phyloP scores from a whole-genome alignment of 441 rosid genomes.

The Corymbia citriodora region DNA sequence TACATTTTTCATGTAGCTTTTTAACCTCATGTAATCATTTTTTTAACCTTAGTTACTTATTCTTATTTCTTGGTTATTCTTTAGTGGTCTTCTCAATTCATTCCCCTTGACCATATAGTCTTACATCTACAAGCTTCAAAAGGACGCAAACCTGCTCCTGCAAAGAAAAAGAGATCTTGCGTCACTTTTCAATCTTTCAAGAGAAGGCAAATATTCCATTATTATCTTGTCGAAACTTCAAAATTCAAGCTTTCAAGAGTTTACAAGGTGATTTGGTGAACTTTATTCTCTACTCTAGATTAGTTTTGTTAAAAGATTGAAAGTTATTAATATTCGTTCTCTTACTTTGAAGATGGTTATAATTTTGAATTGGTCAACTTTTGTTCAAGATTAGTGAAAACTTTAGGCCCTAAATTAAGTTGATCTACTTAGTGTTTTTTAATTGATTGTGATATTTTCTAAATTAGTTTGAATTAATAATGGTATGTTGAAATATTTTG shows the following conservation, averaged over 20 bases:
- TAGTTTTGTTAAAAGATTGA: not conserved
- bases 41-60: not conserved
- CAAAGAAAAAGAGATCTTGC: not conserved
- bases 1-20: not conserved
- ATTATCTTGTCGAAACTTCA: not conserved
- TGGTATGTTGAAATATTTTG: not conserved
- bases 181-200: not conserved
- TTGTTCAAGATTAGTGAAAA: not conserved
- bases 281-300: no score
- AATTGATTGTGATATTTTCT: not conserved
- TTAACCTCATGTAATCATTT: not conserved
- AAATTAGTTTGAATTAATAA: not conserved
- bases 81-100: not conserved
- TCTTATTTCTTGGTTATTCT: not conserved
- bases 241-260: not conserved
- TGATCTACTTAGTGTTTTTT: not conserved
- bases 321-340: not conserved
- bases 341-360: not conserved
- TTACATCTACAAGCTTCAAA: not conserved
- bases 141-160: no score
- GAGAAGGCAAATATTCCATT: not conserved
- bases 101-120: not conserved
- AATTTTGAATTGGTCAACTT: not conserved
- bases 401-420: not conserved
- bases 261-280: not conserved